These are phyloP conservation scores for Fusarium sp. DNA, from an alignment of 2,329 filamentous ascomycete species.

Conservation along the genomic window DNA sequence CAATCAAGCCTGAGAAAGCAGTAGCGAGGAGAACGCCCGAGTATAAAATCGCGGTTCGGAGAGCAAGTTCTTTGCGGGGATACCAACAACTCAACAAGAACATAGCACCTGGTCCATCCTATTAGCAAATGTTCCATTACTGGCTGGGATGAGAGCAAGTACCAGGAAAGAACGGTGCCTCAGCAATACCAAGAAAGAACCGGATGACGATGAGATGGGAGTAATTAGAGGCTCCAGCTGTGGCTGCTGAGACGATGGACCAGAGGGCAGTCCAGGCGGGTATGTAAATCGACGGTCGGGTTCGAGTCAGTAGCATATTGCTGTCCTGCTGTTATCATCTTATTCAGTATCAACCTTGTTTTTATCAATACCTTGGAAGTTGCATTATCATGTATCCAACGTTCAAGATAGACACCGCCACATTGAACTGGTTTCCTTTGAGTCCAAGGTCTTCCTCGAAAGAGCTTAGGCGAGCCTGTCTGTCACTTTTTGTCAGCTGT, in stretches of 20 bases:
- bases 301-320: constrained; percentile 35
- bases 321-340: neutral
- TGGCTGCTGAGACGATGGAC: constrained; percentile 43
- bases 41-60: constrained; percentile 46
- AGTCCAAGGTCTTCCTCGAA: constrained; percentile 48
- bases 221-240: constrained; percentile 31
- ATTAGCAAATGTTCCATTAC: too few relatives aligned
- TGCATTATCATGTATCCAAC: constrained; percentile 41
- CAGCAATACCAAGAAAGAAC: constrained; percentile 44
- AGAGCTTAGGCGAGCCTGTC: constrained; percentile 43
- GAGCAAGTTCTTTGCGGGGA: constrained; percentile 45
- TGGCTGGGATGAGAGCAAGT: too few relatives aligned
- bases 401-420: constrained; percentile 47
- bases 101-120: neutral
- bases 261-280: constrained; percentile 39
- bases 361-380: neutral
- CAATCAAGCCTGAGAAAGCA: constrained; percentile 45
- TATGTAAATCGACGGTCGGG: constrained; percentile 39
- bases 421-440: constrained; percentile 43
- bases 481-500: neutral
- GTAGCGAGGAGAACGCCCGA: constrained; percentile 44
- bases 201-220: constrained; percentile 26
- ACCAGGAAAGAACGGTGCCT: constrained; percentile 43
- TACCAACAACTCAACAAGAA: constrained; percentile 40
- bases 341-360: too few relatives aligned